Evolutionary conservation across 148 eudicot genomes (phyloP), one percentile per base, ranked within the genome.

Genomic region (Spergularia marina): DNA sequence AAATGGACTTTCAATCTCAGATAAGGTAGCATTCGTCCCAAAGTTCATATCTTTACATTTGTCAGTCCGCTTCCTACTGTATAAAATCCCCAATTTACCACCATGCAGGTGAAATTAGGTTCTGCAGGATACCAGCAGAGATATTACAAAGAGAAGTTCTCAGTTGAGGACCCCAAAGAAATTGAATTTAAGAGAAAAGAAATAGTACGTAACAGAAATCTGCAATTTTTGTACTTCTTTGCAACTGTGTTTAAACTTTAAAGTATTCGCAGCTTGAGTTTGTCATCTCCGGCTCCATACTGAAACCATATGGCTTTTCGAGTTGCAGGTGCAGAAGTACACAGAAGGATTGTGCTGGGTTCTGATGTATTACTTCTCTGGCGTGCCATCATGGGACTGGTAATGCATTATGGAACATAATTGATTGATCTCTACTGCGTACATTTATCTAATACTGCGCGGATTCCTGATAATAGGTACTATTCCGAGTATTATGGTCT

Each of bases 271-370:
- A 39, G 14, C 11, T 11, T 52, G n/a, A 3, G 69, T 41, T 15
- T 59, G 20, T 23, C 21, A 2, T 58, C 21, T 20, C 17, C 51
- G 1, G 81, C 85, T 86, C 80, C 70, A 0, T 18, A 36, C 84
- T 86, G 85, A 84, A 79, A 77, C 30, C 71, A 55, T 51, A 16
- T 39, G 36, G 47, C 16, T 49, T 58, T 34, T 55, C 41, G 57
- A 20, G 20, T 67, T 80, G 72, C 84, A 91, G 98, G 97, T 90
- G 41, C 18, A 73, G 62, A 87, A 82, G 65, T 94, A 91, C 75
- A 83, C 86, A 4, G 98, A 94, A 87, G 97, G 98, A 58, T 47
- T 94, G 53, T 94, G 98, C 77, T 94, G 98, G 98, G 98, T 94
- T 74, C 84, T 94, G 91, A 90, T 87, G 75, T 94, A 94, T 75